Evolutionary conservation across 1,284 basidiomycete species (phyloP), one percentile per base, ranked within the genome.

Genomic region (Trichosporon inkin): DNA sequence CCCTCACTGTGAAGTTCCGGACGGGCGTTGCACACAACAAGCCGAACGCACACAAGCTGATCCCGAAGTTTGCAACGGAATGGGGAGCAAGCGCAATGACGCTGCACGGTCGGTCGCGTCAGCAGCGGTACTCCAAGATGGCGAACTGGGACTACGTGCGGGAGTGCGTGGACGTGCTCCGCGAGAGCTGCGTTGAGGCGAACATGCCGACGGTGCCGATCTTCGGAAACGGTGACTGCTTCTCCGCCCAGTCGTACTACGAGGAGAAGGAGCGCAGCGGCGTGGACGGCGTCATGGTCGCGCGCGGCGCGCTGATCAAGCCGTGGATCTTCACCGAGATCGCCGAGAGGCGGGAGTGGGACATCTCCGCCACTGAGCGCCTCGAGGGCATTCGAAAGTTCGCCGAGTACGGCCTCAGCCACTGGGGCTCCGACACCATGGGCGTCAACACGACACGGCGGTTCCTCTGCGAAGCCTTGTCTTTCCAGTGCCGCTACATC

Each of bases 301-400:
- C 88, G 0, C 83, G 95, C 24, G 95, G 95, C 0, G 95, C 93
- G 0, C 81, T 98, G 59, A 97, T 98, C 79, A 98, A 98, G 69
- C 82, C 92, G 1, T 94, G 92, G 92, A 87, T 94, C 61, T 97
- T 97, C 59, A 97, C 93, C 1, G 95, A 99, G 78, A 87, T 98
- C 73, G 89, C 93, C 72, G 94, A 98, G 73, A 82, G 82, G 34
- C 78, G 90, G 53, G 92, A 95, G 71, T 97, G 94, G 94, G 94
- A 98, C 71, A 98, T 98, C 71, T 89, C 86, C 64, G 85, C 91
- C 11, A 82, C 88, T 1, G 95, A 98, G 79, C 82, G 95, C n/a
- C 80, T 98, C 37, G 92, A 95, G 56, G 81, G 91, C 39, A 83
- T 95, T 60, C 83, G 88, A 63, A 86, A 89, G 88, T 90, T 86